Conservation (phyloP, 192 early-diverging fungal species). For the Nowakowskiella sp. region DNA sequence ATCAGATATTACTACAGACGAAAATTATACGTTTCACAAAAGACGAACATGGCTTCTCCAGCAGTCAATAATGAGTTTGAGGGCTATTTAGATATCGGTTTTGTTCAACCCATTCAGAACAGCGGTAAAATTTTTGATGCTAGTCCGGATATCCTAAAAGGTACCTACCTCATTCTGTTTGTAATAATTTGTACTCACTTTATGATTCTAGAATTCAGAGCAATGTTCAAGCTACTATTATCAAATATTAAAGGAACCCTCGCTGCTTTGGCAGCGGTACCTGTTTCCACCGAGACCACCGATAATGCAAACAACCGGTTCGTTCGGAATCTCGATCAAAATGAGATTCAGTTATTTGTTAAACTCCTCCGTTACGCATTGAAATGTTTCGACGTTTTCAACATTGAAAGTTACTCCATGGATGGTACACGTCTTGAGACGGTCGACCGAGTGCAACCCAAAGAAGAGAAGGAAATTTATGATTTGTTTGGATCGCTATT, state of each 20-base stretch:
- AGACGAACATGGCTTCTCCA: constrained; percentile 1
- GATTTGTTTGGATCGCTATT: constrained; percentile 86
- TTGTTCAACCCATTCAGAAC: constrained; percentile 46
- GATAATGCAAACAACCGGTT: too few species aligned
- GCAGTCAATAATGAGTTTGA: constrained; percentile 25
- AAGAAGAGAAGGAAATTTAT: constrained; percentile 86
- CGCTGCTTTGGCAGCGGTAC: too few species aligned
- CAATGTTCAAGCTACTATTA: too few species aligned
- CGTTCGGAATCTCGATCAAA: too few species aligned
- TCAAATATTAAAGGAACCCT: too few species aligned
- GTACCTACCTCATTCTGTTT: constrained; percentile 21
- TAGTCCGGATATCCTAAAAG: constrained; percentile 64
- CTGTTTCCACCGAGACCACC: too few species aligned
- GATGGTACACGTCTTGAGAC: too few species aligned
- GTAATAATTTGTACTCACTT: neutral
- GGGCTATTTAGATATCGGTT: constrained; percentile 47
- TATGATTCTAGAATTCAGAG: constrained; percentile 60
- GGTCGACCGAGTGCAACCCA: constrained; percentile 38
- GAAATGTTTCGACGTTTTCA: constrained; percentile 76
- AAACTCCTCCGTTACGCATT: constrained; percentile 68
- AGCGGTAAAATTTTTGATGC: constrained; percentile 34
- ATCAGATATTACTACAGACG: constrained; percentile 42
- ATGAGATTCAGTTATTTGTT: constrained; percentile 66
- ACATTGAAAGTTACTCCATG: constrained; percentile 58
- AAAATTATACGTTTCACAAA: constrained; percentile 1